Evolutionary conservation across 1,284 basidiomycete genomes (phyloP), one percentile per base, ranked within the genome.

Genomic region (Tilletia horrida): DNA sequence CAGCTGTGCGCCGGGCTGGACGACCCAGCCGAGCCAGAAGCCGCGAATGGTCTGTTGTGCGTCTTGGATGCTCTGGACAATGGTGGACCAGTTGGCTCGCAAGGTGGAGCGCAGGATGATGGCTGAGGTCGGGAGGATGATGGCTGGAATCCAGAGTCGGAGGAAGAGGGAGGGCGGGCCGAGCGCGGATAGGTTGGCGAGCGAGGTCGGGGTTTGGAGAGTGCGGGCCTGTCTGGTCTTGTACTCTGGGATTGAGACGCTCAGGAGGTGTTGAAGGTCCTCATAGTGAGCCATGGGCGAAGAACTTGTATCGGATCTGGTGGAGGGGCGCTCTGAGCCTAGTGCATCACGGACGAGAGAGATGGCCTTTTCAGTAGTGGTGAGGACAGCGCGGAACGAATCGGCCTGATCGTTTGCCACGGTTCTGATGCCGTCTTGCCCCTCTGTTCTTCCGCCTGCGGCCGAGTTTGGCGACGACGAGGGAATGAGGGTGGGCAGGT

Each of bases 1-100:
- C 25, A 97, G 89, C 13, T 88, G 90, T 64, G 86, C 86, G n/a
- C 94, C 79, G 0, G 95, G 95, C 70, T 93, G 90, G 69, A 94
- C 83, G 1, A 97, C 85, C 91, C 93, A 97, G 64, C 89, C 89
- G 27, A 87, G 84, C 74, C 93, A 84, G 82, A 97, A 96, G 0
- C 89, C 89, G 50, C 84, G 84, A 7, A 88, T 74, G 0, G 93
- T 95, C 76, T 91, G 88, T 62, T 85, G 81, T 0, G 88, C 86
- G 69, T 91, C 89, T n/a, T 73, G 73, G 1, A 86, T 85, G 66
- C 90, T 72, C 7, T 71, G 74, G 11, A 69, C 63, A 61, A 81
- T 71, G 31, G 70, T 69, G 40, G 71, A 69, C 74, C 78, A 77
- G 63, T 79, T 75, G 11, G 68, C 64, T 0, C 69, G 69, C 9